Evolutionary conservation across 768 basidiomycete species (phyloP).

Genomic region (Calocera viscosa): DNA sequence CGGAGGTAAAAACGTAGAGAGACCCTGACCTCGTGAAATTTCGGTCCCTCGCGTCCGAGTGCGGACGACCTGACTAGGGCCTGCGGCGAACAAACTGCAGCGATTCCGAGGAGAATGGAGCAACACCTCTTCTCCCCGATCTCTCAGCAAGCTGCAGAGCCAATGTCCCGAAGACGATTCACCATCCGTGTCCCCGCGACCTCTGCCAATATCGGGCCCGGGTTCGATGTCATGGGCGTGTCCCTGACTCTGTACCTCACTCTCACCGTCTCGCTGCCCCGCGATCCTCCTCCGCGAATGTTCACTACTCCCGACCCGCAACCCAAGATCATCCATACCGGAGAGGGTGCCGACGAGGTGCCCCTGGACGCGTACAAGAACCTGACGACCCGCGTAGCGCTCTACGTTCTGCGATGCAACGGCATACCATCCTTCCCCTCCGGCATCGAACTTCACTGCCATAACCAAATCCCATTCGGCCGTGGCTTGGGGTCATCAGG

Average conservation of each 20-base stretch:
- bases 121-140: background rate
- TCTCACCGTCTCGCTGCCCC: slow-evolving; percentile 45
- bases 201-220: slow-evolving; percentile 96
- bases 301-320: slow-evolving; percentile 20
- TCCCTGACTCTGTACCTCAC: slow-evolving; percentile 79
- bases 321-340: slow-evolving; percentile 63
- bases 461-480: slow-evolving; percentile 96
- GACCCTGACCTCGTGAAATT: slow-evolving; percentile 8
- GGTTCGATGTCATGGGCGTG: slow-evolving; percentile 98
- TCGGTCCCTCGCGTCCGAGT: too few relatives aligned
- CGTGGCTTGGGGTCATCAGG: slow-evolving; percentile 95
- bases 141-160: background rate
- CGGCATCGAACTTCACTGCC: slow-evolving; percentile 56
- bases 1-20: background rate
- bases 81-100: background rate
- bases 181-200: slow-evolving; percentile 87
- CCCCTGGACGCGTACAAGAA: slow-evolving; percentile 94
- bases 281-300: slow-evolving; percentile 24
- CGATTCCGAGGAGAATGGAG: background rate
- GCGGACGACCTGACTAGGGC: too few relatives aligned
- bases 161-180: slow-evolving; percentile 25
- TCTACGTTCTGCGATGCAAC: slow-evolving; percentile 94
- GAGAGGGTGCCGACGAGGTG: slow-evolving; percentile 82
- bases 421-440: slow-evolving; percentile 60
- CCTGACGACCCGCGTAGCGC: slow-evolving; percentile 89